Percentiles rank a stretch among this genome's conserved stretches.
Evolutionary conservation across 768 basidiomycete genomes (phyloP).

Genomic region (Fomitopsis pulvina): DNA sequence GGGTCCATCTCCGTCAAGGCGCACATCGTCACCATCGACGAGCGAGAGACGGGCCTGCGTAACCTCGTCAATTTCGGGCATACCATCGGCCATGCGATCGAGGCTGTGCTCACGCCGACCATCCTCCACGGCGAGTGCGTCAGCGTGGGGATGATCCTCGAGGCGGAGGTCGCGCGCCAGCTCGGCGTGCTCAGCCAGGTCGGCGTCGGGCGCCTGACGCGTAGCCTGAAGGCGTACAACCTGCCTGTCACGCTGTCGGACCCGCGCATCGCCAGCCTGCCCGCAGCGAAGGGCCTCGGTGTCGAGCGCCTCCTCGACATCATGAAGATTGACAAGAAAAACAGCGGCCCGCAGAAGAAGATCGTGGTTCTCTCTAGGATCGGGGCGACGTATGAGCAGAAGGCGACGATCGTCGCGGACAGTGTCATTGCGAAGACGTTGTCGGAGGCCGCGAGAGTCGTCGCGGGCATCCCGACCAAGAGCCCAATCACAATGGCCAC

Average conservation of each 20-base stretch:
- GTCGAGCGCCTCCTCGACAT: conserved; percentile 83
- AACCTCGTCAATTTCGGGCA: conserved; percentile 99
- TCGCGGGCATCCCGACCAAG: conserved; percentile 55
- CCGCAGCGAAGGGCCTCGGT: conserved; percentile 64
- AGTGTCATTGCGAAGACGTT: conserved; percentile 76
- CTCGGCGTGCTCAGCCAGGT: conserved; percentile 88
- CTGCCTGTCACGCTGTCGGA: conserved; percentile 81
- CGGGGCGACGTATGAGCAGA: conserved; percentile 86
- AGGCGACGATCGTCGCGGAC: conserved; percentile 83
- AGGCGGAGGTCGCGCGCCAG: conserved; percentile 88
- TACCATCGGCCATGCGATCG: conserved; percentile 97
- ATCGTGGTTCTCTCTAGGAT: conserved; percentile 88
- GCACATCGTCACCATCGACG: conserved; percentile 95
- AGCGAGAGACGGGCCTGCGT: conserved; percentile 92
- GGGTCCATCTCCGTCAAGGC: conserved; percentile 95
- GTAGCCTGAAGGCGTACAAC: conserved; percentile 86
- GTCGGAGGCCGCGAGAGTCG: conserved; percentile 70
- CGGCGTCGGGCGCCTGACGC: conserved; percentile 81
- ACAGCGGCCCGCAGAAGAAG: conserved; percentile 88
- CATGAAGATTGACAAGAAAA: conserved; percentile 92
- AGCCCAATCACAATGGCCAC: conserved; percentile 69
- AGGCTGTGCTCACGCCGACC: conserved; percentile 88
- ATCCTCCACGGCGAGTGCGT: conserved; percentile 97
- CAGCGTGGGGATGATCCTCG: conserved; percentile 92
- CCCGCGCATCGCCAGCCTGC: conserved; percentile 66